phyloP scores from a whole-genome alignment of 345 rosid species.

The Eucalyptus dawsonii region DNA sequence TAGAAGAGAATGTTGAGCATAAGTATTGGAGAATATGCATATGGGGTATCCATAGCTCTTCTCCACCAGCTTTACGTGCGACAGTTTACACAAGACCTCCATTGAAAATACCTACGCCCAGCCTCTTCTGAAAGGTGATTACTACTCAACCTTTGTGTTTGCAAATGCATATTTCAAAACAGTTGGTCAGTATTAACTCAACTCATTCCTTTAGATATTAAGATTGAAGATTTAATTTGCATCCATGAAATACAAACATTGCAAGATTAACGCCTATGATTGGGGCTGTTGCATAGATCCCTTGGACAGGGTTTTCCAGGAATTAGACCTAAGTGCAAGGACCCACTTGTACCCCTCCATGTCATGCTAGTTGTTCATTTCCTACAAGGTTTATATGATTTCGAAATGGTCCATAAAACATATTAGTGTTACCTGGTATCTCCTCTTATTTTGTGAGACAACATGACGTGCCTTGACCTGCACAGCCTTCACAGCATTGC shows the following conservation, averaged over 20 bases:
- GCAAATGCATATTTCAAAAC: background rate
- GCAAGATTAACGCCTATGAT: background rate
- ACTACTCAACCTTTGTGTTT: background rate
- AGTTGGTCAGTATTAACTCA: background rate
- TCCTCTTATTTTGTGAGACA: constrained; percentile 91
- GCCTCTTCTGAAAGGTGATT: background rate
- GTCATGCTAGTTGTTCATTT: background rate
- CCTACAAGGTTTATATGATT: background rate
- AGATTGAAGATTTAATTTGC: background rate
- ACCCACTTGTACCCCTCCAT: background rate
- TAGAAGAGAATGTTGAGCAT: background rate
- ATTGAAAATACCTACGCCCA: background rate
- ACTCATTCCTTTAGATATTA: background rate
- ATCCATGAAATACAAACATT: background rate
- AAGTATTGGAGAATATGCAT: background rate
- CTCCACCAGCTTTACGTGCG: background rate
- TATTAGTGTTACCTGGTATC: constrained; percentile 58
- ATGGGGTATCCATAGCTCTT: background rate
- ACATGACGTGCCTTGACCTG: constrained; percentile 93
- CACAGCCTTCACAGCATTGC: constrained; percentile 80
- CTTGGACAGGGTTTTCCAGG: background rate
- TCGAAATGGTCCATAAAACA: background rate
- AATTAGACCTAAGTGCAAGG: background rate
- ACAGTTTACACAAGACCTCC: background rate
- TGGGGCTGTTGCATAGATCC: background rate